Conservation (phyloP, 371 early-diverging fungal genomes). For the Rhizopus sp. region DNA sequence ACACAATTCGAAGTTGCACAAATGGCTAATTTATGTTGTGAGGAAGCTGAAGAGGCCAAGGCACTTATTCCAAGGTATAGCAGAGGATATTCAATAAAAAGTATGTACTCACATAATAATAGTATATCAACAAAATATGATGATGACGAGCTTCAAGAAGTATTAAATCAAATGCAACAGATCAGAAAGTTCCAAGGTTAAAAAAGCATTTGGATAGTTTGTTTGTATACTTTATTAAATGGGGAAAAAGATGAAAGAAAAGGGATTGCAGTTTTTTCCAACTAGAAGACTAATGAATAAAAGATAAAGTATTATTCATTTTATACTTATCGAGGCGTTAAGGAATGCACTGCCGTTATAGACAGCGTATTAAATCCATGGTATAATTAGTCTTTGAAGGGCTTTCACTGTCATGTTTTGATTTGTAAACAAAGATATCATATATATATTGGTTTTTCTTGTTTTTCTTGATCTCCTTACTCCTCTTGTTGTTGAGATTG, state of each 20-base stretch:
- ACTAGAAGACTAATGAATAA: too few relatives aligned
- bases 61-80: conserved; percentile 79
- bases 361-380: too few relatives aligned
- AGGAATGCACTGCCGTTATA: too few relatives aligned
- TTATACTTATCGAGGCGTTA: too few relatives aligned
- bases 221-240: conserved; percentile 2
- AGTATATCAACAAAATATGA: conserved; percentile 45
- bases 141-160: conserved; percentile 69
- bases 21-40: conserved; percentile 86
- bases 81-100: neutral
- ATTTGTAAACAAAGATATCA: too few relatives aligned
- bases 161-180: conserved; percentile 74
- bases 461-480: too few relatives aligned
- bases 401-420: too few relatives aligned
- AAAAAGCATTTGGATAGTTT: neutral
- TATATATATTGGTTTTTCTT: too few relatives aligned
- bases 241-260: conserved; percentile 1
- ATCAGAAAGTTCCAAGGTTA: conserved; percentile 78
- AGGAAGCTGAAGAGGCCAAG: conserved; percentile 87
- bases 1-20: conserved; percentile 87
- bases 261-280: neutral
- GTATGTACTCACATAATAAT: neutral
- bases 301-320: too few relatives aligned
- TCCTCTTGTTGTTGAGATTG: too few relatives aligned
- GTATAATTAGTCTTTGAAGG: too few relatives aligned